Conservation (phyloP, 2,329 filamentous ascomycete genomes). For the Monosporascus sp. region DNA sequence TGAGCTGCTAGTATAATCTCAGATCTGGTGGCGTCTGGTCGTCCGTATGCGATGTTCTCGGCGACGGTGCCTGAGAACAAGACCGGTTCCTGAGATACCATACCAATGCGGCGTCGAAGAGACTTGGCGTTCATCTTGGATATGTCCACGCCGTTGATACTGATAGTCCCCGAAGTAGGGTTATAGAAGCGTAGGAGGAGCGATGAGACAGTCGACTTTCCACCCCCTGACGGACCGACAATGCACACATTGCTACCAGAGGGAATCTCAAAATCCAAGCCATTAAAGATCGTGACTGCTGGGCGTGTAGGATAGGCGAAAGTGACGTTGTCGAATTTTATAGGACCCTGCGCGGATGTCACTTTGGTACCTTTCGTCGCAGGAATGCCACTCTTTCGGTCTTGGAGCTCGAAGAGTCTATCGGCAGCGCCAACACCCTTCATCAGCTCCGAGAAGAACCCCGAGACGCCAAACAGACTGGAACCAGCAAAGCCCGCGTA, state of each 20-base stretch:
- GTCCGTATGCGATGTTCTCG: constrained; percentile 89
- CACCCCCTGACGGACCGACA: constrained; percentile 91
- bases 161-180: constrained; percentile 70
- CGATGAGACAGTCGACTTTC: constrained; percentile 94
- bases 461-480: constrained; percentile 87
- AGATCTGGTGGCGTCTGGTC: constrained; percentile 67
- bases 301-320: constrained; percentile 95
- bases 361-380: constrained; percentile 78
- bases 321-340: constrained; percentile 77
- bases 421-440: constrained; percentile 97
- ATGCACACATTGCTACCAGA: constrained; percentile 94
- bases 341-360: constrained; percentile 77
- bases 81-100: constrained; percentile 93
- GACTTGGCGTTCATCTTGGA: constrained; percentile 88
- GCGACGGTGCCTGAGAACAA: constrained; percentile 81
- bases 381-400: constrained; percentile 80
- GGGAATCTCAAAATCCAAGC: constrained; percentile 84
- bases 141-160: constrained; percentile 80
- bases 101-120: constrained; percentile 83
- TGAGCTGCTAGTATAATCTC: constrained; percentile 85
- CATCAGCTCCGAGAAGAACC: constrained; percentile 98
- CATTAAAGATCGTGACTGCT: constrained; percentile 84
- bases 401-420: constrained; percentile 90
- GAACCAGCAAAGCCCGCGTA: constrained; percentile 85
- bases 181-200: constrained; percentile 87